Base-by-base conservation (phyloP, 1,284 basidiomycete genomes). In the Rugosomyces carneus region DNA sequence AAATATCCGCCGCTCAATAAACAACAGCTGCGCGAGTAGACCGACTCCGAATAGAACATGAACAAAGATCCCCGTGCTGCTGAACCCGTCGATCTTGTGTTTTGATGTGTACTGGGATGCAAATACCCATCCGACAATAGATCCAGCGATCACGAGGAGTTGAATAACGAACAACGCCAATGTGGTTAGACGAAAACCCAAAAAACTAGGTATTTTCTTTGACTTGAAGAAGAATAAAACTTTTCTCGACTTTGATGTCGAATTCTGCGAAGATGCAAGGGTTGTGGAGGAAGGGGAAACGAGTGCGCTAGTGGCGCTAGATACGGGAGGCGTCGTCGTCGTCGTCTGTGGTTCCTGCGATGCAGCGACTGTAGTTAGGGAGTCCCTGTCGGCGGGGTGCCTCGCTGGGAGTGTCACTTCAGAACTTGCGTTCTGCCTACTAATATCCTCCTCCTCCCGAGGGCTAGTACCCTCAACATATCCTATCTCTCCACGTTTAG, bases 401-500 rank as follows among this genome's bases (percentile, higher is more conserved):
- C 75, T 57, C 13, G 57, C 58, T 42, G 68, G 67, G 20, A 69
- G 55, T 13, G 55, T 38, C 21, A 51, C 32, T 31, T 57, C 54
- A 13, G 53, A 39, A 38, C 50, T 49, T 32, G 53, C 44, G 15
- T 44, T 46, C 7, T 6, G 13, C 38, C 51, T 47, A 15, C 32
- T 45, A 44, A n/a, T n/a, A n/a, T n/a, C n/a, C n/a, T n/a, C n/a
- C n/a, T 53, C 47, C 40, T 53, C 43, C 56, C 58, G 57, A 23
- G 45, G 58, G 47, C 70, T 63, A 20, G 67, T 45, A 5, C 66
- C 71, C 53, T 78, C 78, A 24, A 64, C 52, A 56, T 67, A 85
- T 16, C 81, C 82, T 46, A 85, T 77, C 59, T 84, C 82, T 34
- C 82, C 82, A 36, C 72, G 70, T 61, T 84, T 84, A 39, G 58